Base-by-base conservation (phyloP, 768 basidiomycete genomes). In the Tricholoma furcatifolium region DNA sequence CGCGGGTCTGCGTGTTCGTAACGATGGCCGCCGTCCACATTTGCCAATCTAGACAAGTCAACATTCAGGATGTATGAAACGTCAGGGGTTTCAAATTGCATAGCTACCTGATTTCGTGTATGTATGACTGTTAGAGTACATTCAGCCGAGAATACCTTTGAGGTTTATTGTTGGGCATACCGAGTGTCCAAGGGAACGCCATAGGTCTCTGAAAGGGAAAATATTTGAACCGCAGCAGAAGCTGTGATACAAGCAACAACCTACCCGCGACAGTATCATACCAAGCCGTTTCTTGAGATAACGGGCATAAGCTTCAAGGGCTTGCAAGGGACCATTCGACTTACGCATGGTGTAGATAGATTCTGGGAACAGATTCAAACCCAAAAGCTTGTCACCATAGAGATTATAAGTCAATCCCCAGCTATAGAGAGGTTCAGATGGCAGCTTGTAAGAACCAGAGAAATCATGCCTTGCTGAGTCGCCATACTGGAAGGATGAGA, bases 361-460 rank as follows among this genome's bases (percentile, higher is more conserved):
- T 4, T 62, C 40, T 4, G 79, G 80, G 70, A 87, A 82, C 14
- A 87, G 61, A 45, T 79, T 73, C 20, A 80, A 73, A 18, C 74
- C 74, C 46, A 87, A 65, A 39, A 87, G 66, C 62, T 75, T 79
- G 62, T 86, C 85, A 9, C 75, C 81, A 51, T 75, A 85, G 42
- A 88, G 60, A 67, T 87, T 87, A 67, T 88, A 87, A 10, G 79
- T 69, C 27, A 84, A 60, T 5, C 81, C 81, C 84, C 83, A 85
- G 53, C 77, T 80, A 49, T 17, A 42, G 14, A 20, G 12, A 32
- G n/a, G 42, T 7, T 54, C 10, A 38, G 27, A 23, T 6, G 6
- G 21, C 17, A n/a, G 36, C 15, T 17, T n/a, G 23, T n/a, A 35
- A 78, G 6, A 27, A 27, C 5, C 3, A 43, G 17, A 32, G 34